Evolutionary conservation across 2,329 filamentous ascomycete species (phyloP).

Genomic region (Penicillium sp.): DNA sequence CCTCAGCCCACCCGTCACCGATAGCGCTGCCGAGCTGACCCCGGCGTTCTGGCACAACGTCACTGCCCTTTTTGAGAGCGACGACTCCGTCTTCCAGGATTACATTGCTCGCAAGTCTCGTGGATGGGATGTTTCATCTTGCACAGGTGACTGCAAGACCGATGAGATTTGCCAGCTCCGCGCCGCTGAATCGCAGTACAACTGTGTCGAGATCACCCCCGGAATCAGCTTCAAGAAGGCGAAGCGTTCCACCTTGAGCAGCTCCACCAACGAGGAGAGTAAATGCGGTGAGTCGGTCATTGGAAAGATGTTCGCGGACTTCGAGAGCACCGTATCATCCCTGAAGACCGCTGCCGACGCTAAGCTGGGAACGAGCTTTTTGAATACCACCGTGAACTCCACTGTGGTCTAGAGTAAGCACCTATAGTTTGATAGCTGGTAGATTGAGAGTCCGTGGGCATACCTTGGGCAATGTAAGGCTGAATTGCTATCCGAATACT

Average conservation of each 20-base stretch:
- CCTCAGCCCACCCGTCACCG: constrained; percentile 44
- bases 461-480: neutral
- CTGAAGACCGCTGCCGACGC: constrained; percentile 10
- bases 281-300: constrained; percentile 18
- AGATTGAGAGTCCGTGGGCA: neutral
- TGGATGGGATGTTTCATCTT: constrained; percentile 44
- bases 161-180: constrained; percentile 54
- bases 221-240: constrained; percentile 37
- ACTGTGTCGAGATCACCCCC: constrained; percentile 46
- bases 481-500: neutral
- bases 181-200: constrained; percentile 53
- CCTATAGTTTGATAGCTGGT: neutral
- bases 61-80: constrained; percentile 48
- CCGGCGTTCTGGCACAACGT: constrained; percentile 61
- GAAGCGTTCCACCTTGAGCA: constrained; percentile 7
- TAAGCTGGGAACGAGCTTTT: constrained; percentile 14
- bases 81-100: constrained; percentile 47
- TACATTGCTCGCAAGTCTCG: constrained; percentile 53
- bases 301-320: constrained; percentile 16
- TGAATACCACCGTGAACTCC: constrained; percentile 11
- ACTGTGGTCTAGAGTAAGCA: neutral
- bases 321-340: constrained; percentile 10
- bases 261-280: constrained; percentile 1
- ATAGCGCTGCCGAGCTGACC: constrained; percentile 48
- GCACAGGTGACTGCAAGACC: constrained; percentile 45